Conservation (phyloP, 2,329 filamentous ascomycete genomes). For the Paecilomyces sp. region DNA sequence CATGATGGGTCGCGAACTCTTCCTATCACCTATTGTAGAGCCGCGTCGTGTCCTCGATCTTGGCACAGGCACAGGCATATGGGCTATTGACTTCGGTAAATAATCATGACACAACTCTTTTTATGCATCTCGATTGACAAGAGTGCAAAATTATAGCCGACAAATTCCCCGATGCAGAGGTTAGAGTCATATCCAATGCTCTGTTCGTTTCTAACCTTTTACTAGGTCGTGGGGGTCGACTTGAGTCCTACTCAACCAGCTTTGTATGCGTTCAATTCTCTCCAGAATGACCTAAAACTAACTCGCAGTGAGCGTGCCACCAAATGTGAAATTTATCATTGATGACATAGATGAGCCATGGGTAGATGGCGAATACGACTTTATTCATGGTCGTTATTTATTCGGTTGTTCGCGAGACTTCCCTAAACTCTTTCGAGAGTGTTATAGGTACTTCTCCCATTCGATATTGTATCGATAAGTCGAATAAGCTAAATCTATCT, state of each 20-base stretch:
- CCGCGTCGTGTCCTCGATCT: constrained; percentile 1
- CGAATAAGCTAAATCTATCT: background rate
- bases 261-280: background rate
- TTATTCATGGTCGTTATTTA: constrained; percentile 51
- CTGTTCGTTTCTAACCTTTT: background rate
- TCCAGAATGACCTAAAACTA: background rate
- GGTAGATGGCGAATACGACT: constrained; percentile 53
- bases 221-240: constrained; percentile 1
- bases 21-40: background rate
- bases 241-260: constrained; percentile 2
- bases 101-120: background rate
- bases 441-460: constrained; percentile 34
- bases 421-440: constrained; percentile 42
- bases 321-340: constrained; percentile 49
- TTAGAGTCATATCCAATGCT: background rate
- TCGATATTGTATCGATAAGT: background rate
- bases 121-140: background rate
- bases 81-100: constrained; percentile 3
- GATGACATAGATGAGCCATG: constrained; percentile 53
- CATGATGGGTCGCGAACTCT: constrained; percentile 1
- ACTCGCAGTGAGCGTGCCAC: constrained; percentile 33
- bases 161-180: constrained; percentile 17
- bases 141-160: constrained; percentile 14
- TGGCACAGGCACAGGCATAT: constrained; percentile 3
- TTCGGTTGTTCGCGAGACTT: constrained; percentile 52